Conservation (phyloP, 2,329 filamentous ascomycete species). For the Whalleya microplaca region DNA sequence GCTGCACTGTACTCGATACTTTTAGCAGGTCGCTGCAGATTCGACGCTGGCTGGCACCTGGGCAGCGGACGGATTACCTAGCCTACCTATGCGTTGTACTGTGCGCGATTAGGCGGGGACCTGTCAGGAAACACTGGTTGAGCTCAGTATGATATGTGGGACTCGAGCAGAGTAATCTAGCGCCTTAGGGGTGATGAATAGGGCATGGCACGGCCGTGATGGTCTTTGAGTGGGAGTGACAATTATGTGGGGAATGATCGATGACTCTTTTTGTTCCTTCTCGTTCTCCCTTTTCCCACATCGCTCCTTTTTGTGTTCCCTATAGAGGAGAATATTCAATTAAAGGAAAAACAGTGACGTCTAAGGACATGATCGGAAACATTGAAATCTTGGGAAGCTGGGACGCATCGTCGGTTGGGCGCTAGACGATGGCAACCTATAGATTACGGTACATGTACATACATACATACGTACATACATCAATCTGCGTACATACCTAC, state of each 20-base stretch:
- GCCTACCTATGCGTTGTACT: not conserved
- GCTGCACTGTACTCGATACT: not conserved
- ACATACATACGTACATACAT: not conserved
- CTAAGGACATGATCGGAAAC: not conserved
- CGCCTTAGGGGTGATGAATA: not conserved
- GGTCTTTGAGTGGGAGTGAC: not conserved
- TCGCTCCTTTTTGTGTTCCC: not conserved
- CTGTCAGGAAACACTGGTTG: too few species aligned
- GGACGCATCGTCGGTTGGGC: not conserved
- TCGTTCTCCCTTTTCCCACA: not conserved
- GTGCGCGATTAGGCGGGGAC: not conserved
- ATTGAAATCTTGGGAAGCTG: conserved; percentile 5
- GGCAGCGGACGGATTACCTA: too few species aligned
- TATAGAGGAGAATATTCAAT: too few species aligned
- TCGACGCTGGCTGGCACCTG: not conserved
- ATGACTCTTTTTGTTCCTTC: conserved; percentile 13
- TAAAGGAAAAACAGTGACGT: too few species aligned
- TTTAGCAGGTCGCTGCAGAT: not conserved
- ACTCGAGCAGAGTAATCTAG: not conserved
- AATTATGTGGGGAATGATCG: conserved; percentile 11
- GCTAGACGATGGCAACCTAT: not conserved
- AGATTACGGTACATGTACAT: not conserved
- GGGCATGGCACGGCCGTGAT: not conserved
- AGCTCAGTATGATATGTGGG: not conserved
- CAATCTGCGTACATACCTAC: too few species aligned